Evolutionary conservation across 805 yeast genomes (phyloP).

Genomic region (Martiniozyma abietophila): DNA sequence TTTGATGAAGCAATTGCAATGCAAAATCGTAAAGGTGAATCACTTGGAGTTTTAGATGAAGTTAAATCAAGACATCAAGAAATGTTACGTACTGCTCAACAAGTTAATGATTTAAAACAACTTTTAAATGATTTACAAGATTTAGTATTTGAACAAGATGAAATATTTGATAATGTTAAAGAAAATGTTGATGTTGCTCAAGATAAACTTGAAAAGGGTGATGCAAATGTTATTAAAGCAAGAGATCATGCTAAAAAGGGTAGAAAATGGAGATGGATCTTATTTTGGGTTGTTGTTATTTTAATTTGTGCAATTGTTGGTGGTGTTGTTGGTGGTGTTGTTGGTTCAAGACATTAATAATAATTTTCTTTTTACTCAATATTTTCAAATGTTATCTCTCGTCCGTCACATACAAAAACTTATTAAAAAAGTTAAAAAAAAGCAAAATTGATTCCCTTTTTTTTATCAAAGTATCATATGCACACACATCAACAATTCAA

Average conservation of each 20-base stretch:
- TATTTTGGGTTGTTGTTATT: conserved; percentile 53
- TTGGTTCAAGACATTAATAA: conserved; percentile 23
- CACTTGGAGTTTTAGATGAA: conserved; percentile 88
- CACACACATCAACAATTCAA: too few relatives aligned
- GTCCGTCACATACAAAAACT: too few relatives aligned
- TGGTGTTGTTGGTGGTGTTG: conserved; percentile 55
- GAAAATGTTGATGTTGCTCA: conserved; percentile 77
- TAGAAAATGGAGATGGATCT: conserved; percentile 85
- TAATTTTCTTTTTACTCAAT: neutral
- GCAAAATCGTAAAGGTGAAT: conserved; percentile 88
- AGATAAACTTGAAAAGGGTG: conserved; percentile 86
- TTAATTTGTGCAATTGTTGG: conserved; percentile 58
- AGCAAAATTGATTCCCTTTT: too few relatives aligned
- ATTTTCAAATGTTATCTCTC: neutral
- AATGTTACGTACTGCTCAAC: conserved; percentile 85
- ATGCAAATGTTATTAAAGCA: conserved; percentile 88
- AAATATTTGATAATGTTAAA: conserved; percentile 72
- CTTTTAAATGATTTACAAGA: conserved; percentile 95
- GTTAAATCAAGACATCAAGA: conserved; percentile 95
- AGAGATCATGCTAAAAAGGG: conserved; percentile 81
- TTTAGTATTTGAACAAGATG: conserved; percentile 92
- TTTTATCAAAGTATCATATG: too few relatives aligned
- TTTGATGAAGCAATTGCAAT: conserved; percentile 87
- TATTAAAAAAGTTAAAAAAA: too few relatives aligned
- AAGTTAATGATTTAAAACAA: conserved; percentile 92